Conservation (phyloP, 108 stramenopile species). For the Asterionellopsis glacialis region DNA sequence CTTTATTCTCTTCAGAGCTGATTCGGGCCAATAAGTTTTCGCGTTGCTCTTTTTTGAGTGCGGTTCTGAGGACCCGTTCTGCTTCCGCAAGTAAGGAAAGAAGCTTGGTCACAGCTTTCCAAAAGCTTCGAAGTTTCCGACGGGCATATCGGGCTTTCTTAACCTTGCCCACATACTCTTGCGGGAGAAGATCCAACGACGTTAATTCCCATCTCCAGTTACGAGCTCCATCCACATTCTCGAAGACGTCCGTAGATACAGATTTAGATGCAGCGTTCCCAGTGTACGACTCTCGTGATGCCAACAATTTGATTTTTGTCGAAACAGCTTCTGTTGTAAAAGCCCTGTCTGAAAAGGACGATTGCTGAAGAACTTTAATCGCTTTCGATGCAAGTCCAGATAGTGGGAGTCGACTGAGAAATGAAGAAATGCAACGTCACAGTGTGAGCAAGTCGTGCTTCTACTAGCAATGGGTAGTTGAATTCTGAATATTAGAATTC, state of each 20-base stretch:
- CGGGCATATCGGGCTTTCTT: constrained; percentile 57
- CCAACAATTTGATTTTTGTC: constrained; percentile 61
- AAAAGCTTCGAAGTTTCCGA: constrained; percentile 46
- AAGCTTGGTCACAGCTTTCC: constrained; percentile 44
- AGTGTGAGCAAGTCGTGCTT: no score
- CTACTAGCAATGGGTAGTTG: background rate
- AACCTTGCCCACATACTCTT: constrained; percentile 28
- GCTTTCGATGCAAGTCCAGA: constrained; percentile 36
- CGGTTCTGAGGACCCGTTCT: constrained; percentile 7
- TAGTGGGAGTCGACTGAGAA: constrained; percentile 35
- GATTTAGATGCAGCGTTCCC: constrained; percentile 3
- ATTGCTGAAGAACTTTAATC: constrained; percentile 20
- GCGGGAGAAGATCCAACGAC: constrained; percentile 52
- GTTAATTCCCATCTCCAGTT: constrained; percentile 81
- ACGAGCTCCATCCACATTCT: constrained; percentile 27
- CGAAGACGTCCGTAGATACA: constrained; percentile 2
- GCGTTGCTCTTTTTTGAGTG: constrained; percentile 5
- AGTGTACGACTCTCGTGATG: constrained; percentile 53
- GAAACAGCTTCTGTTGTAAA: constrained; percentile 43
- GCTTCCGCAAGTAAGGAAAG: constrained; percentile 45
- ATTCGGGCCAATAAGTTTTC: constrained; percentile 41
- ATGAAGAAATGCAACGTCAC: background rate
- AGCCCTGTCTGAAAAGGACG: constrained; percentile 14
- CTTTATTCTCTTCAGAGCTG: constrained; percentile 70
- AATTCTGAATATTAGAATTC: background rate